phyloP scores from a whole-genome alignment of 2,329 filamentous ascomycete species.

The Bipolaris zeicola region DNA sequence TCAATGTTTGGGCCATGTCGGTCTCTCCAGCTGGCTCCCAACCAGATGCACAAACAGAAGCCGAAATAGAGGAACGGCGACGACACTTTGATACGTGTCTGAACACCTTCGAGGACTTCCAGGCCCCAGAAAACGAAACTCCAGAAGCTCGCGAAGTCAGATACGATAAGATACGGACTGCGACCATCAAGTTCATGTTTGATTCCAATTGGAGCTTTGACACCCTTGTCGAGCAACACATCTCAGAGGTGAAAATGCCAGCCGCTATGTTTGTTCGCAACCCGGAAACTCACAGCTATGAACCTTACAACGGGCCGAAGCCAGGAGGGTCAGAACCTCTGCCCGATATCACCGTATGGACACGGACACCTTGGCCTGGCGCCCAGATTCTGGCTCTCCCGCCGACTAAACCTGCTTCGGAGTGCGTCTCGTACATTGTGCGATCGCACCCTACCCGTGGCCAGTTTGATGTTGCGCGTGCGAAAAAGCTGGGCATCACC shows the following conservation, averaged over 20 bases:
- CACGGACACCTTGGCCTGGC: slow-evolving; percentile 80
- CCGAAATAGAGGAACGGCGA: slow-evolving; percentile 28
- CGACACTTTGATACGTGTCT: slow-evolving; percentile 28
- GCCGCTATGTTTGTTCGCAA: slow-evolving; percentile 73
- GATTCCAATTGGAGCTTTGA: slow-evolving; percentile 77
- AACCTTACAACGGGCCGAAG: slow-evolving; percentile 71
- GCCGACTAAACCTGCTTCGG: slow-evolving; percentile 65
- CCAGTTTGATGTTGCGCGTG: slow-evolving; percentile 73
- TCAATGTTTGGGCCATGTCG: slow-evolving; percentile 85
- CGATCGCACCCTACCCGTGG: slow-evolving; percentile 77
- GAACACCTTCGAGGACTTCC: slow-evolving; percentile 42
- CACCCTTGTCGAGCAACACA: slow-evolving; percentile 67
- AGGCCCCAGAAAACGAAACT: slow-evolving; percentile 36
- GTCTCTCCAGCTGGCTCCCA: slow-evolving; percentile 49
- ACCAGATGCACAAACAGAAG: slow-evolving; percentile 19
- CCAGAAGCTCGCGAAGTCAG: slow-evolving; percentile 46
- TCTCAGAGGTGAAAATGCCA: slow-evolving; percentile 70
- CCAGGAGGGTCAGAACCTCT: slow-evolving; percentile 58
- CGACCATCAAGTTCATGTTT: slow-evolving; percentile 77
- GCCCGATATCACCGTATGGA: slow-evolving; percentile 72
- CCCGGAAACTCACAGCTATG: slow-evolving; percentile 65
- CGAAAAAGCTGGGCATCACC: slow-evolving; percentile 67
- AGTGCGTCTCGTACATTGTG: slow-evolving; percentile 85
- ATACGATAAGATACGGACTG: slow-evolving; percentile 60
- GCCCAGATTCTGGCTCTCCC: slow-evolving; percentile 70